Conservation (phyloP, 129 eudicot genomes). For the Mikania micrantha region DNA sequence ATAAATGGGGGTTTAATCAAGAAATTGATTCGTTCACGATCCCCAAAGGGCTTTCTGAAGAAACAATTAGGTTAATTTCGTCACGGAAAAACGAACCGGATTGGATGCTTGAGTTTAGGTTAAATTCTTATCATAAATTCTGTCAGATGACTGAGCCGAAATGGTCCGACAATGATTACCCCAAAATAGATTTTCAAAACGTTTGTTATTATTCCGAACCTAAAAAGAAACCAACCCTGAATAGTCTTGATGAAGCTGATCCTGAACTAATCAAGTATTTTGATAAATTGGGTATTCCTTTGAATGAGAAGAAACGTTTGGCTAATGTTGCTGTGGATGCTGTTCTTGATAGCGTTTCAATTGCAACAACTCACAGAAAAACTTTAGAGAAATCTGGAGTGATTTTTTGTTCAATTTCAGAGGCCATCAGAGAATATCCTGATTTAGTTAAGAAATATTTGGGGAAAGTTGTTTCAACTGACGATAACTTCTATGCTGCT, state of each 20-base stretch:
- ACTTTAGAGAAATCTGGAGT: constrained; percentile 75
- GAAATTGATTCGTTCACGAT: constrained; percentile 87
- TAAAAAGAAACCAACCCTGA: constrained; percentile 78
- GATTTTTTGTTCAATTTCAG: constrained; percentile 87
- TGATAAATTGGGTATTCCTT: constrained; percentile 67
- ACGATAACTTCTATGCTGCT: constrained; percentile 89
- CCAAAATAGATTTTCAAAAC: constrained; percentile 60
- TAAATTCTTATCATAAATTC: constrained; percentile 63
- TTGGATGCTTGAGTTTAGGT: constrained; percentile 98
- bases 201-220: constrained; percentile 90
- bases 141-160: constrained; percentile 67
- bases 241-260: constrained; percentile 90
- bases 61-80: constrained; percentile 73
- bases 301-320: constrained; percentile 64
- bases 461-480: constrained; percentile 77
- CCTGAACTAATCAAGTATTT: constrained; percentile 88
- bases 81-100: constrained; percentile 77
- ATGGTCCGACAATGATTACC: constrained; percentile 91
- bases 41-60: constrained; percentile 84
- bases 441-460: constrained; percentile 74
- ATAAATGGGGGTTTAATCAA: constrained; percentile 83
- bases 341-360: constrained; percentile 93
- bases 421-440: constrained; percentile 79
- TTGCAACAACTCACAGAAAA: constrained; percentile 92
- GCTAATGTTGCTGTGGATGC: constrained; percentile 98